These are phyloP conservation scores for Kockovaella imperatae DNA, from an alignment of 768 basidiomycete species.

Conservation along the genomic window DNA sequence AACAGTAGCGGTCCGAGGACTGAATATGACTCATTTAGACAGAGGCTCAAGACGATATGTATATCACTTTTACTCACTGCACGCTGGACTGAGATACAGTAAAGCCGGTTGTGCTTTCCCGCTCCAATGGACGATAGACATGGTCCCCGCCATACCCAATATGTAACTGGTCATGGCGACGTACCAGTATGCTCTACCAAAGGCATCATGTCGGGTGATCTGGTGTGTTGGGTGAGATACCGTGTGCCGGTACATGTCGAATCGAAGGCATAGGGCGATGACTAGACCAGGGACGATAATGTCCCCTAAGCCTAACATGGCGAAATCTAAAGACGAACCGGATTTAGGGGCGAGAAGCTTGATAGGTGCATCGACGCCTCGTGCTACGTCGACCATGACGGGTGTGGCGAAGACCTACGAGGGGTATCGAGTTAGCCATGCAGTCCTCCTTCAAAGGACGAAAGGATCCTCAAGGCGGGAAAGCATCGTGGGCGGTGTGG, in stretches of 20 bases:
- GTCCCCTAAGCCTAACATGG: constrained; percentile 89
- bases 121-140: constrained; percentile 74
- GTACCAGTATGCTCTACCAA: constrained; percentile 67
- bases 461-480: background rate
- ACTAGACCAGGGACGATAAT: constrained; percentile 54
- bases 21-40: constrained; percentile 49
- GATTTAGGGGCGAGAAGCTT: constrained; percentile 56
- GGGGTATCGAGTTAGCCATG: constrained; percentile 1
- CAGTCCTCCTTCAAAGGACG: background rate
- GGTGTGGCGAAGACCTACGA: constrained; percentile 30
- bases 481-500: too few relatives aligned
- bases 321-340: constrained; percentile 55
- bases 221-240: constrained; percentile 19
- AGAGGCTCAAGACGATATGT: too few relatives aligned
- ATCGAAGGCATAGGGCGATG: constrained; percentile 76
- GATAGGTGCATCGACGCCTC: constrained; percentile 80
- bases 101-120: constrained; percentile 79
- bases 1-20: constrained; percentile 61
- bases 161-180: constrained; percentile 65
- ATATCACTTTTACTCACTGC: constrained; percentile 27
- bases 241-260: constrained; percentile 50
- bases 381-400: constrained; percentile 83
- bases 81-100: constrained; percentile 64
- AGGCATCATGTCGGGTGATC: constrained; percentile 43
- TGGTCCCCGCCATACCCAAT: constrained; percentile 63